Percentiles rank a stretch among this genome's conserved stretches.
Conservation (phyloP, 2,329 filamentous ascomycete genomes). For the Westerdykella aurantiaca region DNA sequence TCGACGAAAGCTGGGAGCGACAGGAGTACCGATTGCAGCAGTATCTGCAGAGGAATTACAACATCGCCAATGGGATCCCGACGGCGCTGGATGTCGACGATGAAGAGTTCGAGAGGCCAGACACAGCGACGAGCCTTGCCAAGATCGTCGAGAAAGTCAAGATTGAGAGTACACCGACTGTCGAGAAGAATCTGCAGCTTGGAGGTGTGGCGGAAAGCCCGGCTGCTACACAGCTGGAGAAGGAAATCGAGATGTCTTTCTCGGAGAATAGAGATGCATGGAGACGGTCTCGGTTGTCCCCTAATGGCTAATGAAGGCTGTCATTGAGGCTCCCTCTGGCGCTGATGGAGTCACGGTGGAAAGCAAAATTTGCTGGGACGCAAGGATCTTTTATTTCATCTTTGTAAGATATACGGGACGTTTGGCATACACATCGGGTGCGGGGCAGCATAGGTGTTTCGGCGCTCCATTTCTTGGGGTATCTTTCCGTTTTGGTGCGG, state of each 20-base stretch:
- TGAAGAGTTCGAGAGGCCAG: constrained; percentile 43
- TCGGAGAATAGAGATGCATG: constrained; percentile 10
- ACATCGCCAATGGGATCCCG: constrained; percentile 41
- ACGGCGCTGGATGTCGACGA: constrained; percentile 42
- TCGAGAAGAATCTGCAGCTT: constrained; percentile 35
- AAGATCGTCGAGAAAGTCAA: constrained; percentile 42
- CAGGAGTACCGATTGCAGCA: constrained; percentile 45
- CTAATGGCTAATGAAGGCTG: not conserved
- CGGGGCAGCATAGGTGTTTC: not conserved
- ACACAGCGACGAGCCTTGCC: constrained; percentile 36
- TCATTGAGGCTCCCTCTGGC: not conserved
- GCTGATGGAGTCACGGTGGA: no score
- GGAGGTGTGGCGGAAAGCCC: constrained; percentile 13
- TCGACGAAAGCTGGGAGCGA: constrained; percentile 47
- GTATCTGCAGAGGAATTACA: constrained; percentile 45
- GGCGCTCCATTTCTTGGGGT: not conserved
- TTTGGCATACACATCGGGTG: not conserved
- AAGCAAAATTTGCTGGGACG: not conserved
- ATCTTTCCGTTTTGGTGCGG: no score
- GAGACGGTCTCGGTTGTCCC: not conserved
- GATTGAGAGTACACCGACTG: constrained; percentile 42
- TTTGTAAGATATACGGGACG: not conserved
- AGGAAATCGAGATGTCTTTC: constrained; percentile 29
- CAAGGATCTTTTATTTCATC: not conserved
- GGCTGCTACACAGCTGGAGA: constrained; percentile 17